Evolutionary conservation across 805 yeast genomes (phyloP), one percentile per base, ranked within the genome.

Genomic region (Cyberlindnera nakhonratchasimensis): DNA sequence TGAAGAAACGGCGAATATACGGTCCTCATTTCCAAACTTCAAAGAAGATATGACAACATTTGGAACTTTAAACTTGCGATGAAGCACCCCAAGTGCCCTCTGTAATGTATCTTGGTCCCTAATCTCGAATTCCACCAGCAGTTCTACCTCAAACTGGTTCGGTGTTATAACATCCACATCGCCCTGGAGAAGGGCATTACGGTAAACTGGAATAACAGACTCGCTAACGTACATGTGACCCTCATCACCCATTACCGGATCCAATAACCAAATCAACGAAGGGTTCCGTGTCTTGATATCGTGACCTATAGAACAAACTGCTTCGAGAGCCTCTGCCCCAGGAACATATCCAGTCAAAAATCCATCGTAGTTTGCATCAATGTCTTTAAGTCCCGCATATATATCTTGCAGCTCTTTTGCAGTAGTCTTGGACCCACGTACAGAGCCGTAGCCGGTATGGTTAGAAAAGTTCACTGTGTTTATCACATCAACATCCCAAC

Each of bases 61-160:
- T 14, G 72, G 71, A 2, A 85, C 74, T 17, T 63, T 60, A 57
- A 60, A 80, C 14, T 62, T 61, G 3, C 43, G 40, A 54, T 84
- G 88, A 12, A 87, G 57, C 3, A 42, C 46, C 0, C 51, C 39
- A 5, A 86, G 51, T 0, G 89, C 87, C 18, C 43, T 29, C 25
- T 59, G 57, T 34, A 86, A 66, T 9, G 64, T 55, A 1, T 57
- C 64, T 20, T 55, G 43, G 20, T 68, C 60, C 2, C 54, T 55
- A 17, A 86, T 73, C 39, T 68, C 69, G 40, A 64, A 56, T 8
- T 74, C 86, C 11, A 79, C 70, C 32, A 91, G 62, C 22, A 87
- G 59, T 62, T 89, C 96, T 14, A 84, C 72, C 59, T 90, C 98
- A 61, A 84, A 91, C 59, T 86, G 95, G 61, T 90, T 90, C 3